Percentiles rank a stretch among this genome's conserved stretches.
Evolutionary conservation across 805 yeast species (phyloP).

Genomic region (Maudiozyma serrabonitensis): DNA sequence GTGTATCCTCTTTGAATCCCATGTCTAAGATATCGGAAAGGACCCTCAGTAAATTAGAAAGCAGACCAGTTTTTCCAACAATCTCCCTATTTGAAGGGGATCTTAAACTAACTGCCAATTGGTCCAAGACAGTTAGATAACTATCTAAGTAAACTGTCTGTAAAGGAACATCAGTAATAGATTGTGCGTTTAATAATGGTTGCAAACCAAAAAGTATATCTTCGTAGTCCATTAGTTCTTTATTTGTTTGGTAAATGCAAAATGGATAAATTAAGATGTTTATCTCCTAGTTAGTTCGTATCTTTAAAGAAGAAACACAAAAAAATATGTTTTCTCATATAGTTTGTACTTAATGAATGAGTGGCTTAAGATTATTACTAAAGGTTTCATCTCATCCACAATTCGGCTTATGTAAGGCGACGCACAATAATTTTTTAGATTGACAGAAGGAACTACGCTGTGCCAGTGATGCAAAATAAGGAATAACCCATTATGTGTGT

Average conservation of each 20-base stretch:
- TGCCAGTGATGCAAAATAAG: too few species aligned
- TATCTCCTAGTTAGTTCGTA: too few species aligned
- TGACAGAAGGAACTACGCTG: too few species aligned
- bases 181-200: conserved; percentile 19
- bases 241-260: too few species aligned
- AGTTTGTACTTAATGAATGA: not conserved
- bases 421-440: too few species aligned
- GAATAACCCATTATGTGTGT: too few species aligned
- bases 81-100: conserved; percentile 23
- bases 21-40: conserved; percentile 8
- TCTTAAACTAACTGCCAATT: conserved; percentile 25
- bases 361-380: too few species aligned
- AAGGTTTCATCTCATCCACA: too few species aligned
- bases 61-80: conserved; percentile 22
- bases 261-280: too few species aligned
- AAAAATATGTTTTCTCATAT: not conserved
- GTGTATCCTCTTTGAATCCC: conserved; percentile 8
- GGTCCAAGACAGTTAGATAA: conserved; percentile 20
- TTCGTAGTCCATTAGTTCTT: conserved; percentile 25
- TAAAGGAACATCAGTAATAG: conserved; percentile 11
- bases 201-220: conserved; percentile 24
- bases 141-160: conserved; percentile 14
- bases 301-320: too few species aligned
- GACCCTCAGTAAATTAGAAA: conserved; percentile 13
- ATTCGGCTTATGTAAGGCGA: too few species aligned